phyloP scores from a whole-genome alignment of 345 rosid genomes.

The Acer campestre region DNA sequence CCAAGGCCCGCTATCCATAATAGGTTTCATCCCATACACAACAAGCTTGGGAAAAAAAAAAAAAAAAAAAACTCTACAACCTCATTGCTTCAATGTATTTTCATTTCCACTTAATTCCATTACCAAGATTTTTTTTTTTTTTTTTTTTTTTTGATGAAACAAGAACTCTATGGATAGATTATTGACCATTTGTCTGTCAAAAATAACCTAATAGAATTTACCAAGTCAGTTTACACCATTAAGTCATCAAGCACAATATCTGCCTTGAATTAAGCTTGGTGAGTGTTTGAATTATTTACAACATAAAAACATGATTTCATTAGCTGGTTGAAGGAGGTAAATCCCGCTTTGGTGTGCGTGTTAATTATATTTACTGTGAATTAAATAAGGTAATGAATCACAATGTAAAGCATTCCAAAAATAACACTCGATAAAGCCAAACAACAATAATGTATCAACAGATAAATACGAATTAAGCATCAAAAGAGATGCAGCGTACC shows the following conservation, averaged over 20 bases:
- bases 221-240: background rate
- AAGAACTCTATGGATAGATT: background rate
- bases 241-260: background rate
- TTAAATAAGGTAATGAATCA: background rate
- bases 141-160: too few species aligned
- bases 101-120: background rate
- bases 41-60: background rate
- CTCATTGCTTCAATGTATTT: background rate
- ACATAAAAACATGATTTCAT: background rate
- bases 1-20: background rate
- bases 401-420: background rate
- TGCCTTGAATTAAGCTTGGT: background rate
- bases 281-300: background rate
- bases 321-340: background rate
- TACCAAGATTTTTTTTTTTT: background rate
- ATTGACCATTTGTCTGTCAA: background rate
- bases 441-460: background rate
- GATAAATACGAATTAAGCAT: background rate
- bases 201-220: background rate
- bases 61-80: background rate
- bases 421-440: background rate
- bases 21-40: background rate
- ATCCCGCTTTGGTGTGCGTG: background rate
- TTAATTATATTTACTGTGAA: background rate
- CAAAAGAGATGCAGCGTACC: constrained; percentile 34